These are phyloP conservation scores for Apostasia shenzhenica DNA, from an alignment of 106 monocot genomes.

Conservation along the genomic window DNA sequence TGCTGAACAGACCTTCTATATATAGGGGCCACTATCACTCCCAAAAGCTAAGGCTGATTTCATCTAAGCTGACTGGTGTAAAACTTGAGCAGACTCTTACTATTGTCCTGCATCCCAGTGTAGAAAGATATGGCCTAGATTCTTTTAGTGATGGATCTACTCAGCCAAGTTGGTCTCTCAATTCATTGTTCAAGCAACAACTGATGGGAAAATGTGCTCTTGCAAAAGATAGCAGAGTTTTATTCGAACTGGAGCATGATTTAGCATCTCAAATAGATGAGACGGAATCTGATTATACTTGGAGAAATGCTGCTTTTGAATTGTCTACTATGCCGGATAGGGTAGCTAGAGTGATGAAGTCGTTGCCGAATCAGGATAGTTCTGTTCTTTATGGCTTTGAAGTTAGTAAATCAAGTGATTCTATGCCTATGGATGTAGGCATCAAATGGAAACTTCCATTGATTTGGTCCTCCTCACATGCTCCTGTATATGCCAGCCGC, in stretches of 20 bases:
- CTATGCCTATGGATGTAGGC: slow-evolving; percentile 60
- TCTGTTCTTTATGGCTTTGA: slow-evolving; percentile 54
- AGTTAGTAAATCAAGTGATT: slow-evolving; percentile 24
- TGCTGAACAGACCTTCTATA: slow-evolving; percentile 86
- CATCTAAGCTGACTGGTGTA: slow-evolving; percentile 46
- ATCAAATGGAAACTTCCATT: slow-evolving; percentile 79
- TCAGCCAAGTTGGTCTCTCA: slow-evolving; percentile 85
- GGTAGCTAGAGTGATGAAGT: slow-evolving; percentile 29
- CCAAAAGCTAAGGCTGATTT: slow-evolving; percentile 60
- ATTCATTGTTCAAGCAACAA: slow-evolving; percentile 64
- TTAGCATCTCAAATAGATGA: slow-evolving; percentile 45
- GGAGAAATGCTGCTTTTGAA: slow-evolving; percentile 40
- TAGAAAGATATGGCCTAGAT: slow-evolving; percentile 1
- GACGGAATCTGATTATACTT: slow-evolving; percentile 23
- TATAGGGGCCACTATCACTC: slow-evolving; percentile 88
- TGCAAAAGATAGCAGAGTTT: slow-evolving; percentile 69
- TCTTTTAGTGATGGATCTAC: slow-evolving; percentile 21
- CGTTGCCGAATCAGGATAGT: slow-evolving; percentile 14
- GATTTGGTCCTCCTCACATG: slow-evolving; percentile 39
- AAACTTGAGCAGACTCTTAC: slow-evolving; percentile 69
- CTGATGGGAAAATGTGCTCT: slow-evolving; percentile 51
- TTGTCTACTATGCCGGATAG: slow-evolving; percentile 43
- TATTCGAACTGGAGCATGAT: slow-evolving; percentile 63
- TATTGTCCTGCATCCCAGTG: slow-evolving; percentile 60
- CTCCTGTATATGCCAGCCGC: slow-evolving; percentile 63